These are phyloP conservation scores for Erysimum pusillum DNA, from an alignment of 441 rosid species.

Conservation along the genomic window DNA sequence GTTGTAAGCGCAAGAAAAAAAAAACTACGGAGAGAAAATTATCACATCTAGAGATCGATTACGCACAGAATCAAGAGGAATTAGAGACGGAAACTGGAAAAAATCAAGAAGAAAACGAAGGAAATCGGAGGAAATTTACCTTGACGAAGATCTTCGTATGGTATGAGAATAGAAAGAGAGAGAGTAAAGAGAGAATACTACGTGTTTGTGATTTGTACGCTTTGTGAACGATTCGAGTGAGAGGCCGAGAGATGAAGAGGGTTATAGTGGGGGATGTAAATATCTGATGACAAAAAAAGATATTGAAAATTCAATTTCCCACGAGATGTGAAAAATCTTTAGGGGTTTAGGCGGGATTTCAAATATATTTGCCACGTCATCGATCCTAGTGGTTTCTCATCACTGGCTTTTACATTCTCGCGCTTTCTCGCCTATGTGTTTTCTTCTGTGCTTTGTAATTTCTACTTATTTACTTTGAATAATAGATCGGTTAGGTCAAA, in stretches of 20 bases:
- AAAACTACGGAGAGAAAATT: background rate
- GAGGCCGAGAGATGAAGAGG: slow-evolving; percentile 39
- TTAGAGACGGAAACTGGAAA: slow-evolving; percentile 9
- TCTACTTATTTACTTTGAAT: background rate
- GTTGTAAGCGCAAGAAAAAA: background rate
- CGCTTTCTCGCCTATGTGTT: slow-evolving; percentile 51
- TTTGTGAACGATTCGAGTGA: slow-evolving; percentile 38
- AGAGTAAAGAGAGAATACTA: background rate
- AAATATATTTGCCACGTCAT: slow-evolving; percentile 65
- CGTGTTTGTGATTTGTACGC: slow-evolving; percentile 39
- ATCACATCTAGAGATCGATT: background rate
- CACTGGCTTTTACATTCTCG: slow-evolving; percentile 47
- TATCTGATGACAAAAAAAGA: slow-evolving; percentile 23
- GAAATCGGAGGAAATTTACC: slow-evolving; percentile 50
- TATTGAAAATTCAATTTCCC: slow-evolving; percentile 71
- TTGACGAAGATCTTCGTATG: slow-evolving; percentile 49
- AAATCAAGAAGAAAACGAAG: background rate
- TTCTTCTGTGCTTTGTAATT: slow-evolving; percentile 55
- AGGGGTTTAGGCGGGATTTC: slow-evolving; percentile 87
- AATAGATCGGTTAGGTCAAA: slow-evolving; percentile 25
- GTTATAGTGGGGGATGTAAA: slow-evolving; percentile 38
- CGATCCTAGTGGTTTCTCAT: slow-evolving; percentile 53
- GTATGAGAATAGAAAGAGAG: slow-evolving; percentile 20
- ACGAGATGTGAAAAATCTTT: slow-evolving; percentile 57
- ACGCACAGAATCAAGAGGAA: slow-evolving; percentile 15